Evolutionary conservation across 2,329 filamentous ascomycete species (phyloP), one percentile per base, ranked within the genome.

Genomic region (Madurella mycetomatis): DNA sequence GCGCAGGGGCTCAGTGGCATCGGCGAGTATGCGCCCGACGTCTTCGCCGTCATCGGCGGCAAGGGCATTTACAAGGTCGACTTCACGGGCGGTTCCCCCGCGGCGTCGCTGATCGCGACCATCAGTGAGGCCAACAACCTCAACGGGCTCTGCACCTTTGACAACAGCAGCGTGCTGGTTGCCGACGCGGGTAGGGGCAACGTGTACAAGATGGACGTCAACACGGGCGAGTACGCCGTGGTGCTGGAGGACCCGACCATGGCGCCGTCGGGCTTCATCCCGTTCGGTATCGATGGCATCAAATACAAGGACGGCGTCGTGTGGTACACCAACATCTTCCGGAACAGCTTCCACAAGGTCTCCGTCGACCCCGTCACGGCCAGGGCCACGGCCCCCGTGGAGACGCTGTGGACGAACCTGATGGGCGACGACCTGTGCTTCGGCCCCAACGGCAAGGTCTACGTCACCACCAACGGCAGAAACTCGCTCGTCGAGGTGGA

Each of bases 251-350:
- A 69, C 53, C 53, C 64, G 8, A 67, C 65, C 55, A 67, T 69
- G 67, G 62, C 62, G 0, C 66, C 66, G 1, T 58, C 62, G 5
- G 65, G 64, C 5, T 56, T 53, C n/a, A 67, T 69, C 31, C 65
- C 65, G 8, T 69, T 69, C 18, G 67, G 67, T 25, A 68, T 69
- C 45, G 67, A 69, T 56, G 68, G 67, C 31, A 64, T 68, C 52
- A 66, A 66, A 51, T 67, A 67, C 58, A 47, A 49, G 19, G 62
- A 67, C 56, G 63, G 64, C 19, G 59, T 57, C 11, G 58, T 69
- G 7, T 70, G 66, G 65, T 70, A 68, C 62, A 70, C 66, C 41
- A 69, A 69, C 58, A 68, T 69, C 51, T 68, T 69, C 60, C 64
- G 63, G 58, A 69, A 70, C 60, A 66, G 61, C 44, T 67, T 70